Conservation (phyloP, 2,329 filamentous ascomycete genomes). For the Pestalotiopsis sp. region DNA sequence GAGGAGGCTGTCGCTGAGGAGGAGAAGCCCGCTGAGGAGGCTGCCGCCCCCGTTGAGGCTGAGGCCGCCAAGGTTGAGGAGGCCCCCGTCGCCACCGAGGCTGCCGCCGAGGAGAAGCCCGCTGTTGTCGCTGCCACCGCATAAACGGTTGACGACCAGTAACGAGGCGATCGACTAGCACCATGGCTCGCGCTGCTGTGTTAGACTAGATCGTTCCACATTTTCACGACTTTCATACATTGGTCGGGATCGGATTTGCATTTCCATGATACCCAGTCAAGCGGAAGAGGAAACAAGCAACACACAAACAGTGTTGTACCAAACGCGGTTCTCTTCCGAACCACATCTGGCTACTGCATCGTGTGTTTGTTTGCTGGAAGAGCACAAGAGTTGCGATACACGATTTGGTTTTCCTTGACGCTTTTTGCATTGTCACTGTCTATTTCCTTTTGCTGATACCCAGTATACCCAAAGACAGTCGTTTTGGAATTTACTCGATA, state of each 20-base stretch:
- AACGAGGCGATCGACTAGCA: not conserved
- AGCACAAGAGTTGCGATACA: slow-evolving; percentile 27
- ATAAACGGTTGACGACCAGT: slow-evolving; percentile 23
- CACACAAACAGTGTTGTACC: slow-evolving; percentile 8
- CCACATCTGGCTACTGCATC: not conserved
- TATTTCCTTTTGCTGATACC: slow-evolving; percentile 39
- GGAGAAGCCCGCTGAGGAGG: slow-evolving; percentile 22
- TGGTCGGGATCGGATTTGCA: slow-evolving; percentile 40
- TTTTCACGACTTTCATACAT: slow-evolving; percentile 16
- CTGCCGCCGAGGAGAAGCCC: slow-evolving; percentile 28
- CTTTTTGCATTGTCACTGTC: slow-evolving; percentile 30
- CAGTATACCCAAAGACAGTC: slow-evolving; percentile 38
- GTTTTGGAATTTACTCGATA: slow-evolving; percentile 29
- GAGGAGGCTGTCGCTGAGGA: slow-evolving; percentile 20
- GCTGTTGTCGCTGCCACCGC: slow-evolving; percentile 32
- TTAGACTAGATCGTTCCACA: not conserved
- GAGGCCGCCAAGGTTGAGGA: slow-evolving; percentile 18
- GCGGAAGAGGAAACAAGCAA: slow-evolving; percentile 5
- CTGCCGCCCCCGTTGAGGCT: slow-evolving; percentile 26
- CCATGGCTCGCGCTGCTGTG: not conserved
- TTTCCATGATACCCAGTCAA: slow-evolving; percentile 37
- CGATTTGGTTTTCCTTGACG: slow-evolving; percentile 26
- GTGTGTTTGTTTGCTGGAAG: slow-evolving; percentile 14
- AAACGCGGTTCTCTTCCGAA: slow-evolving; percentile 7
- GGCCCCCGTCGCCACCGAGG: slow-evolving; percentile 17